Conservation (phyloP, 495 filamentous ascomycete species). For the Neurospora sp. region DNA sequence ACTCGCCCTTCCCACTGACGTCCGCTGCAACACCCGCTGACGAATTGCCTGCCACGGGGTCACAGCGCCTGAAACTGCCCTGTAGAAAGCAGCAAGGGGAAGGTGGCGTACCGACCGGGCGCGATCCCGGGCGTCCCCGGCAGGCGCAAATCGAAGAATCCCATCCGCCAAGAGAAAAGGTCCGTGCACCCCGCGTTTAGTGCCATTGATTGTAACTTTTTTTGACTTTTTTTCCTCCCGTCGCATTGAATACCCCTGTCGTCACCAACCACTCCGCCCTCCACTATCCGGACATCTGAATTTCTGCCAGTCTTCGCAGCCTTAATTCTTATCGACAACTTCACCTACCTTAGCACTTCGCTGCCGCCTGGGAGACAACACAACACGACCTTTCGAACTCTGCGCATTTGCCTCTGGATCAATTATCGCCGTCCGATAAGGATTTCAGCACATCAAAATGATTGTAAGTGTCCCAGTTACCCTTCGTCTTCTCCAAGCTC, state of each 20-base stretch:
- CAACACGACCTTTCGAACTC: constrained; percentile 1
- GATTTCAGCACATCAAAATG: constrained; percentile 13
- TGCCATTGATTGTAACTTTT: not conserved
- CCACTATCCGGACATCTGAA: not conserved
- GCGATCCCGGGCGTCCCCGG: not conserved
- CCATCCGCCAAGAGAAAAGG: not conserved
- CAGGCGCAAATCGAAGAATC: not conserved
- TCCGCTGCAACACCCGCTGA: not conserved
- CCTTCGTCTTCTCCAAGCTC: not conserved
- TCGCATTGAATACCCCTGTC: not conserved
- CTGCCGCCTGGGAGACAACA: not conserved
- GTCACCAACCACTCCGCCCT: not conserved
- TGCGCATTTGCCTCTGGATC: not conserved
- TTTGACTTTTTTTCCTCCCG: not conserved
- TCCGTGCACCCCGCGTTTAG: not conserved
- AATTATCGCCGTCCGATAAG: not conserved
- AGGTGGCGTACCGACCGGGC: not conserved
- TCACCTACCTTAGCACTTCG: not conserved
- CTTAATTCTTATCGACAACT: not conserved
- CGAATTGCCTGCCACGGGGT: not conserved
- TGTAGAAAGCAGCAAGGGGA: not conserved
- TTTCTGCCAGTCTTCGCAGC: not conserved
- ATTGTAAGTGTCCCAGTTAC: constrained; percentile 16
- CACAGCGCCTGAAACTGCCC: not conserved
- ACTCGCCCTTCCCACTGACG: not conserved